A percentile compares a stretch with the other conserved stretches of the same genome.
Conservation (phyloP, 257 asterid species). For the Nicotiana attenuata region DNA sequence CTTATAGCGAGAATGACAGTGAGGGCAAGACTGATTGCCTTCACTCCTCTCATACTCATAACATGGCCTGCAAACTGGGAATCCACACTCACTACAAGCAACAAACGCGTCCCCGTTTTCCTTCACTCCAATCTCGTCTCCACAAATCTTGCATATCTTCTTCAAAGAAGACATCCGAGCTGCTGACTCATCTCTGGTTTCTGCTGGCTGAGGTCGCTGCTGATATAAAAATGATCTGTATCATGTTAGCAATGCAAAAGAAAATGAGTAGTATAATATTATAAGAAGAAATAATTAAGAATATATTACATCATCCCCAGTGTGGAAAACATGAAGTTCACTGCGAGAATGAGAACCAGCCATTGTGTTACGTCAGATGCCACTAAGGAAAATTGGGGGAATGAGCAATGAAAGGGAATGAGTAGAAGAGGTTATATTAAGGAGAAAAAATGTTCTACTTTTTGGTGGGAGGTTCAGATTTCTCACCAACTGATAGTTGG, state of each 20-base stretch:
- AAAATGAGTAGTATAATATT: not conserved
- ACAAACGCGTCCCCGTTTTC: constrained; percentile 46
- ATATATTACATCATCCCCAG: constrained; percentile 32
- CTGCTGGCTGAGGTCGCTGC: constrained; percentile 21
- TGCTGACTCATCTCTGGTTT: not conserved
- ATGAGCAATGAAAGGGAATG: not conserved
- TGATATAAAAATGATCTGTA: not conserved
- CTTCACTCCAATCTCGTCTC: constrained; percentile 52
- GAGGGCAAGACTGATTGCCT: constrained; percentile 71
- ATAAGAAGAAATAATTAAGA: not conserved
- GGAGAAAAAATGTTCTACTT: not conserved
- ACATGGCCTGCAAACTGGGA: constrained; percentile 73
- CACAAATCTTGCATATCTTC: constrained; percentile 54
- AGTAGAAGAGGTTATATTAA: constrained; percentile 12
- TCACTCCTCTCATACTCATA: constrained; percentile 71
- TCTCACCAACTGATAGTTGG: constrained; percentile 53
- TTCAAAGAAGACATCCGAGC: not conserved
- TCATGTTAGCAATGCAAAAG: not conserved
- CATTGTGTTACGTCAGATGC: constrained; percentile 28
- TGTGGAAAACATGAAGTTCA: constrained; percentile 35
- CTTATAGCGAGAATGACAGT: constrained; percentile 63
- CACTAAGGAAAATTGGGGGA: not conserved
- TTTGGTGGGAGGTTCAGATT: not conserved
- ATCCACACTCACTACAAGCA: constrained; percentile 63
- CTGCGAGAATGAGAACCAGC: constrained; percentile 50